Evolutionary conservation across 768 basidiomycete species (phyloP).

Genomic region (Boletus rubescentipes): DNA sequence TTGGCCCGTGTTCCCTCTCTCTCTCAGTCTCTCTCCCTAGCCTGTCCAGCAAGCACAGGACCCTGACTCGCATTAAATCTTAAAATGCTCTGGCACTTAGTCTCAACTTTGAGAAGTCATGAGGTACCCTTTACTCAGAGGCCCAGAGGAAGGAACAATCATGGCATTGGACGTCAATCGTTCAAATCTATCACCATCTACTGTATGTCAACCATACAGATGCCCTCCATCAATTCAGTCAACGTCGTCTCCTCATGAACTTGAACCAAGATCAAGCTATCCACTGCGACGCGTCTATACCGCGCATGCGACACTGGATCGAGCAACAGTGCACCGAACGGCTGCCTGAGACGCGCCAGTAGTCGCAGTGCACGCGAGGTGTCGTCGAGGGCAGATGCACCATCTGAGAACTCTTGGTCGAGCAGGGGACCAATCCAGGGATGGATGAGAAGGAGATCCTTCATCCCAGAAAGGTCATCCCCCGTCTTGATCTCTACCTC

Average conservation of each 20-base stretch:
- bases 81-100: too few relatives aligned
- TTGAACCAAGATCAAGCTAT: background rate
- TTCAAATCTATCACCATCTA: background rate
- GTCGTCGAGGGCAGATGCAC: background rate
- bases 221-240: background rate
- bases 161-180: too few relatives aligned
- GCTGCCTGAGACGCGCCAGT: background rate
- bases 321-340: constrained; percentile 4
- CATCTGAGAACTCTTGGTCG: background rate
- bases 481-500: background rate
- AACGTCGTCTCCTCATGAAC: background rate
- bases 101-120: too few relatives aligned
- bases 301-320: background rate
- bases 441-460: background rate
- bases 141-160: too few relatives aligned
- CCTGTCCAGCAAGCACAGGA: too few relatives aligned
- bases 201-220: background rate
- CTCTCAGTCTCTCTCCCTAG: too few relatives aligned
- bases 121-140: too few relatives aligned
- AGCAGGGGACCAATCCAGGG: constrained; percentile 9
- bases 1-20: too few relatives aligned
- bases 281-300: background rate
- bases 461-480: background rate
- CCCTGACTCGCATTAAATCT: too few relatives aligned
- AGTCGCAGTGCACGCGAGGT: background rate